Base-by-base conservation (phyloP, 768 basidiomycete genomes). In the Podaxis sp. region DNA sequence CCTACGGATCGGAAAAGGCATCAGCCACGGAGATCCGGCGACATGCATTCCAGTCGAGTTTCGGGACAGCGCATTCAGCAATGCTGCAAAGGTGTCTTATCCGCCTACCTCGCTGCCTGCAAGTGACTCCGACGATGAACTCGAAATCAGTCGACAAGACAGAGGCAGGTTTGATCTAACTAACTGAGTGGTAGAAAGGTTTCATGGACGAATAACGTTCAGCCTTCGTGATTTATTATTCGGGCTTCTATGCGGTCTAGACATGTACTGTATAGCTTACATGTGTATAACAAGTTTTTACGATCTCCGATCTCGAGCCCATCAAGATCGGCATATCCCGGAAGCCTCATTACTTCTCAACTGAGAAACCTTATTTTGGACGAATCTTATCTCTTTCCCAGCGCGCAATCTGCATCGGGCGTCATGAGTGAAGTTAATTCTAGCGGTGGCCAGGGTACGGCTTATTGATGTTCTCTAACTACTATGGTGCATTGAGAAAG, bases 321-420 rank as follows among this genome's bases (percentile, higher is more conserved):
- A 28, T 28, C 12, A 15, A 46, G 4, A 20, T 57, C 58, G 58
- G 58, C 37, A 38, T 38, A 26, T 40, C 30, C 58, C 58, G 58
- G 48, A n/a, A 40, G 2, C 22, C 22, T 22, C 11, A 11, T 2
- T 5, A 0, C 22, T 20, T 11, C 13, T 13, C 17, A 24, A 12
- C 17, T 20, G 20, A 22, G 12, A 40, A 22, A 40, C 13, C 5
- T 40, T 30, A 15, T 26, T 24, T 40, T 48, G 22, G 26, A 51
- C 58, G 38, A 51, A 51, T 60, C 49, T 59, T 60, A 60, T 60
- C 49, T 17, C 46, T 36, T 22, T 51, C 38, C 40, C 38, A 11
- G 36, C 24, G 26, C 33, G 49, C 49, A 13, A 50, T 24, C 49
- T 20, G 8, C 5, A 28, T 22, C 12, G 15, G 28, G 37, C 37